A percentile compares a stretch with the other conserved stretches of the same genome.
Conservation (phyloP, 495 filamentous ascomycete genomes). For the Letharia columbiana region DNA sequence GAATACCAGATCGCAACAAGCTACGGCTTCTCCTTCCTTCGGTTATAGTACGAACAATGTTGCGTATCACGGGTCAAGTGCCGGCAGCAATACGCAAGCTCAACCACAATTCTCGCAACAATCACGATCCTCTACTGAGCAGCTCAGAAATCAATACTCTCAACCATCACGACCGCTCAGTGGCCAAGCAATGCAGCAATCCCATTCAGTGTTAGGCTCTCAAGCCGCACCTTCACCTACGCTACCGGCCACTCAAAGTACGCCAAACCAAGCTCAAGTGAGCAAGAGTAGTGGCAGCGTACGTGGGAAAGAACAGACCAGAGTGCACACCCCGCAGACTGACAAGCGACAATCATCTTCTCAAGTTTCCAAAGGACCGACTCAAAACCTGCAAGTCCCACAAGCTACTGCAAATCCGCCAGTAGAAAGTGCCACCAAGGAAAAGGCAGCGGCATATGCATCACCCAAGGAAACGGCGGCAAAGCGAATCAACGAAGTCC, state of each 20-base stretch:
- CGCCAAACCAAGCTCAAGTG: neutral
- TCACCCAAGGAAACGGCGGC: neutral
- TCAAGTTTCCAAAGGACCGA: neutral
- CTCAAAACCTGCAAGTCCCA: neutral
- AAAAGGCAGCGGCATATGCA: neutral
- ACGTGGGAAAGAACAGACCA: neutral
- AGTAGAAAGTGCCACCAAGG: neutral
- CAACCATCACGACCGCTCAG: constrained; percentile 17
- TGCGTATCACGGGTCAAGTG: constrained; percentile 3
- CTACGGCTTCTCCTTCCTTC: constrained; percentile 4
- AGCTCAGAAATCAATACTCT: constrained; percentile 6
- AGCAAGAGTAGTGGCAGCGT: neutral
- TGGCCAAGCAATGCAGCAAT: constrained; percentile 14
- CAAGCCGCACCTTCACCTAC: constrained; percentile 11
- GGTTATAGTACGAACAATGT: constrained; percentile 1
- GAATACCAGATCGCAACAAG: constrained; percentile 1
- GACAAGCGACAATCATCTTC: neutral
- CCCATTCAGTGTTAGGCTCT: constrained; percentile 4
- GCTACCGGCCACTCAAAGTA: neutral
- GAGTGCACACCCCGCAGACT: neutral
- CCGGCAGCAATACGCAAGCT: neutral
- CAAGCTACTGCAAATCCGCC: neutral
- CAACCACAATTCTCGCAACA: constrained; percentile 3
- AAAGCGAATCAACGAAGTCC: constrained; percentile 1
- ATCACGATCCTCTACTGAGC: neutral